Evolutionary conservation across 345 rosid genomes (phyloP).

Genomic region (Jatropha curcas): DNA sequence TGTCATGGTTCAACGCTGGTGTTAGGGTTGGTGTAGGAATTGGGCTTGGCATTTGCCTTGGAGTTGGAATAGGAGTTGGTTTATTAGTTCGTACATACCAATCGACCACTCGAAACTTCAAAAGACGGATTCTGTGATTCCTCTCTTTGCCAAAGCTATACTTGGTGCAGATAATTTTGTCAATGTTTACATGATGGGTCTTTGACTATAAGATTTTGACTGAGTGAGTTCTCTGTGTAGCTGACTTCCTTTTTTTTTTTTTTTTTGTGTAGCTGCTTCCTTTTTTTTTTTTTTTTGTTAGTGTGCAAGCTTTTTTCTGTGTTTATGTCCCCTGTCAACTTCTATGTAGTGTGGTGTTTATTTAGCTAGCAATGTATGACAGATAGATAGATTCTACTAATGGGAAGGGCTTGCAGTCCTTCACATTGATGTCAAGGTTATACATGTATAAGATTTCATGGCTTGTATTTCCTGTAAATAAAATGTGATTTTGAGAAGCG

Average conservation of each 20-base stretch:
- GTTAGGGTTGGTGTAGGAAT: slow-evolving; percentile 96
- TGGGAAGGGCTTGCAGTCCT: slow-evolving; percentile 8
- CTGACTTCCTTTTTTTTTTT: slow-evolving; percentile 7
- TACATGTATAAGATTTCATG: slow-evolving; percentile 20
- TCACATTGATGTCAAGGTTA: slow-evolving; percentile 16
- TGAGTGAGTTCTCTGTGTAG: slow-evolving; percentile 27
- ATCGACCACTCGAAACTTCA: slow-evolving; percentile 72
- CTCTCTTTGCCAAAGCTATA: neutral
- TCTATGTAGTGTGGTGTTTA: slow-evolving; percentile 6
- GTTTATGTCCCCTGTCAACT: neutral
- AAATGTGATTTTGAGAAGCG: slow-evolving; percentile 18
- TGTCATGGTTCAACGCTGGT: slow-evolving; percentile 95
- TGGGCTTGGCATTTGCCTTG: slow-evolving; percentile 90
- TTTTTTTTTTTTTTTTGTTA: neutral
- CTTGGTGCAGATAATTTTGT: slow-evolving; percentile 24
- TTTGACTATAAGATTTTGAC: slow-evolving; percentile 46
- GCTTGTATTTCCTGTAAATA: slow-evolving; percentile 35
- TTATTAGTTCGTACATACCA: slow-evolving; percentile 80
- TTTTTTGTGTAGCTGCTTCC: slow-evolving; percentile 32
- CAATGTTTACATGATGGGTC: slow-evolving; percentile 15
- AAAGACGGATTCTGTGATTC: slow-evolving; percentile 49
- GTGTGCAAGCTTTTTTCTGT: too few species aligned
- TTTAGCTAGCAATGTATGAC: slow-evolving; percentile 11
- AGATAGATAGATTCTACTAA: slow-evolving; percentile 9
- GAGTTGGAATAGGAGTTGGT: slow-evolving; percentile 89